Base-by-base conservation (phyloP, 2,329 filamentous ascomycete species). In the Claviceps maximensis region DNA sequence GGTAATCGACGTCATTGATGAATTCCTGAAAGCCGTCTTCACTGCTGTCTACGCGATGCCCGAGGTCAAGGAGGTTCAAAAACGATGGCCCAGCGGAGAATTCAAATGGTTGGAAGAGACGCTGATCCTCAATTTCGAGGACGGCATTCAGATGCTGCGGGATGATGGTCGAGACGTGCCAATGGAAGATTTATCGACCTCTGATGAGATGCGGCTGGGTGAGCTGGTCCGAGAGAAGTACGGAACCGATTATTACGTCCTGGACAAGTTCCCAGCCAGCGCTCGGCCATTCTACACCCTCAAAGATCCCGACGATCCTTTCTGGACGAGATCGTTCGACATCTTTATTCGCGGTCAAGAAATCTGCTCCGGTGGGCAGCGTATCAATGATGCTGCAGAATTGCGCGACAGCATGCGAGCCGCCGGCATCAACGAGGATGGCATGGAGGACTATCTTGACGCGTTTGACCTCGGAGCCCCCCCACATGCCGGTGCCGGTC, bases 341-440 rank as follows among this genome's bases (percentile, higher is more conserved):
- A 94, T 96, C 54, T 96, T 96, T 71, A 78, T 95, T 45, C 85
- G 90, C 31, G 90, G 90, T 0, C 90, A 96, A 63, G 90, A 96
- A 67, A 93, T 96, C 54, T 83, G 91, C 47, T 91, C 88, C 1
- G 90, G 90, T 60, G 90, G 90, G 8, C 90, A 96, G 68, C 89
- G 90, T 79, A 94, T 96, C 57, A 87, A 96, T 65, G 83, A 93
- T 56, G 78, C 86, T 0, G 71, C 76, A 4, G 78, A 87, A 63
- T 74, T 96, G n/a, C 78, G 84, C 46, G 77, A 84, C 60, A 87
- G 85, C 63, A 89, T 96, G 86, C 76, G 77, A 55, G 78, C 79
- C 48, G 77, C 80, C 48, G 88, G 88, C 55, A 84, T 96, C 54
- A 78, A 86, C 27, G 87, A 88, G 2, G 77, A 80, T n/a, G 80